Base-by-base conservation (phyloP, 2,329 filamentous ascomycete species). In the Trichoderma afroharzianum region DNA sequence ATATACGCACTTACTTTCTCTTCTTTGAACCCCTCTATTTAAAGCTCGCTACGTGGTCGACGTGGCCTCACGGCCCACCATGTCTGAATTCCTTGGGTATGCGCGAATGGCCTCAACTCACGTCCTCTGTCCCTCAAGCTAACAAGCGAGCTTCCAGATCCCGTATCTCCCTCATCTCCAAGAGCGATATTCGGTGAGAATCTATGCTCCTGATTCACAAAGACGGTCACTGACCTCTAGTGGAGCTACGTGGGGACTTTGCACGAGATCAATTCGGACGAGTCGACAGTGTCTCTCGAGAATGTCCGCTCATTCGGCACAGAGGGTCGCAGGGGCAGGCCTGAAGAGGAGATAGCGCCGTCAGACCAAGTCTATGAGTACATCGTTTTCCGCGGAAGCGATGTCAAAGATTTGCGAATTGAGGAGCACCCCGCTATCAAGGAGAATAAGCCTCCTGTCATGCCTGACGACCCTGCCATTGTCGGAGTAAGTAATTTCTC, bases 181-280 rank as follows among this genome's bases (percentile, higher is more conserved):
- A 95, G 87, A 97, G 94, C 83, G 94, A 97, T 85, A 97, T 98
- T 84, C 93, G 95, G 93, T 97, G 88, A 80, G 90, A 83, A 74
- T 68, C 55, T 71, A 43, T 68, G 72, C 64, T 71, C 72, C 68
- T 30, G 62, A 61, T 26, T 63, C 67, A 47, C 59, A 61, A 43
- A 61, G 28, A 67, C 68, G 74, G 63, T 74, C 74, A 76, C 82
- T 84, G 74, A 84, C 81, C 74, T 66, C 73, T 70, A 72, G 70
- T 73, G 72, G 79, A 98, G 95, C 83, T 98, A 98, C 85, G 93
- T 97, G 79, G 96, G 96, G 76, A 95, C 93, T 69, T 90, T 99
- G 67, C 94, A 98, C 84, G 93, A 98, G 82, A 99, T 99, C 88
- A 98, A 98, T 83, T 97, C 95, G 74, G 95, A 97, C 82, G 93